phyloP scores from a whole-genome alignment of 495 filamentous ascomycete species.

The Aspergillus incahuasiensis region DNA sequence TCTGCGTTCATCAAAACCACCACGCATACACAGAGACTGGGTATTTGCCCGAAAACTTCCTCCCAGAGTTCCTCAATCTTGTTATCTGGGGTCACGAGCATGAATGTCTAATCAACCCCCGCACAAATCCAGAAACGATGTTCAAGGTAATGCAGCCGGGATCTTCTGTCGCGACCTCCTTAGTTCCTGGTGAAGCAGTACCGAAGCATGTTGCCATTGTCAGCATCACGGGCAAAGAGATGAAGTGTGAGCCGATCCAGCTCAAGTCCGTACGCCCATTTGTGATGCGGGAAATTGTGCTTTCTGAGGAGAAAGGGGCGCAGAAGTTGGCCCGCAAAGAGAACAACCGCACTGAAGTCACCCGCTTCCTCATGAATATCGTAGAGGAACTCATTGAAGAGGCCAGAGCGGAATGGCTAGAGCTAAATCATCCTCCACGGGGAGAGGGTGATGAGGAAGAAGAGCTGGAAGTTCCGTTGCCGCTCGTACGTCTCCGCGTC shows the following conservation, averaged over 20 bases:
- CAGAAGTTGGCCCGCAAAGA: constrained; percentile 72
- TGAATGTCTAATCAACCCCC: constrained; percentile 86
- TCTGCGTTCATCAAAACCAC: constrained; percentile 96
- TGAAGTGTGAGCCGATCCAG: constrained; percentile 73
- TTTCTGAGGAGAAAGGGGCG: constrained; percentile 71
- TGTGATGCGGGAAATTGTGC: constrained; percentile 74
- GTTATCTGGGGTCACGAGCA: constrained; percentile 98
- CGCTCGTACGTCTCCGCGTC: constrained; percentile 82
- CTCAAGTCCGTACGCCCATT: constrained; percentile 90
- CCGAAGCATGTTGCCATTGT: constrained; percentile 86
- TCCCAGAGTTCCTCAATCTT: constrained; percentile 87
- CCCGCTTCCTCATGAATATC: constrained; percentile 64
- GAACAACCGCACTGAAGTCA: constrained; percentile 77
- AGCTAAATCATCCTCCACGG: constrained; percentile 49
- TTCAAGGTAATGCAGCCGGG: constrained; percentile 98
- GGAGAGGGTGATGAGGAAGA: constrained; percentile 38
- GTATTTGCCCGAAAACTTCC: constrained; percentile 90
- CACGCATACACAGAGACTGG: constrained; percentile 83
- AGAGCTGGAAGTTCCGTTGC: constrained; percentile 57
- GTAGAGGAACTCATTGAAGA: constrained; percentile 84
- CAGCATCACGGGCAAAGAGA: constrained; percentile 76
- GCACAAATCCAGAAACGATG: constrained; percentile 73
- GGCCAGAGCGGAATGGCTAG: constrained; percentile 75
- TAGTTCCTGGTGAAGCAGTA: constrained; percentile 85
- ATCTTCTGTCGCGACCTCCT: constrained; percentile 90